phyloP scores from a whole-genome alignment of 1,284 basidiomycete genomes.

The Puccinia novopanici region DNA sequence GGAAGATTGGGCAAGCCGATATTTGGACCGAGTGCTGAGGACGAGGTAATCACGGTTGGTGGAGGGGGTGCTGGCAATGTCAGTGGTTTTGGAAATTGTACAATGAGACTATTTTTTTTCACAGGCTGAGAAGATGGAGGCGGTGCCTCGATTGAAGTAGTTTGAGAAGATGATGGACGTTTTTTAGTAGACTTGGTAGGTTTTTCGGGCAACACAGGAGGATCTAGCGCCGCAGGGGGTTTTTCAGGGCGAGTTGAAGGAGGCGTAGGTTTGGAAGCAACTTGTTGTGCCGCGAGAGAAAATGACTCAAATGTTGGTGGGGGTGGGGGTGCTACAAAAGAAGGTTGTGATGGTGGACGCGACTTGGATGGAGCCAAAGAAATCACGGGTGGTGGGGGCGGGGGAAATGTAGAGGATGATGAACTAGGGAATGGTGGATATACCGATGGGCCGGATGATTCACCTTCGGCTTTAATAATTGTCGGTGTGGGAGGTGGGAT shows the following conservation, averaged over 20 bases:
- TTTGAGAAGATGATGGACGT: slow-evolving; percentile 2
- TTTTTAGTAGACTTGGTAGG: slow-evolving; percentile 4
- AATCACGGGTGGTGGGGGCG: slow-evolving; percentile 25
- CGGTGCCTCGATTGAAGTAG: neutral
- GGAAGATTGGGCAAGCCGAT: slow-evolving; percentile 10
- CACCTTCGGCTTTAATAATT: neutral
- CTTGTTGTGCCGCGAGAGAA: slow-evolving; percentile 18
- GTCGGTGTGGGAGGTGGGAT: neutral
- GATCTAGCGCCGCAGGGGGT: neutral
- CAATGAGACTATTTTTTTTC: slow-evolving; percentile 20
- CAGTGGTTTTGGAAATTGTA: slow-evolving; percentile 33
- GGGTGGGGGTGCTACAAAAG: slow-evolving; percentile 18
- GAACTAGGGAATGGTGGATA: neutral
- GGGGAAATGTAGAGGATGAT: slow-evolving; percentile 3
- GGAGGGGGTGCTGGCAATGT: slow-evolving; percentile 1
- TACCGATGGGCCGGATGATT: neutral
- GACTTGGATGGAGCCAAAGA: neutral
- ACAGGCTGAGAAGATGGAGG: slow-evolving; percentile 10
- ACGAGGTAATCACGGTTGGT: neutral
- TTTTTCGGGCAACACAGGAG: slow-evolving; percentile 7
- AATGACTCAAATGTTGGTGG: slow-evolving; percentile 37
- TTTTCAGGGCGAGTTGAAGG: neutral
- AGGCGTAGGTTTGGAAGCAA: slow-evolving; percentile 1
- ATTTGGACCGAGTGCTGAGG: neutral
- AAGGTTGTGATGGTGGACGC: neutral